Evolutionary conservation across 148 eudicot species (phyloP), one percentile per base, ranked within the genome.

Genomic region (Dianthus caryophyllus): DNA sequence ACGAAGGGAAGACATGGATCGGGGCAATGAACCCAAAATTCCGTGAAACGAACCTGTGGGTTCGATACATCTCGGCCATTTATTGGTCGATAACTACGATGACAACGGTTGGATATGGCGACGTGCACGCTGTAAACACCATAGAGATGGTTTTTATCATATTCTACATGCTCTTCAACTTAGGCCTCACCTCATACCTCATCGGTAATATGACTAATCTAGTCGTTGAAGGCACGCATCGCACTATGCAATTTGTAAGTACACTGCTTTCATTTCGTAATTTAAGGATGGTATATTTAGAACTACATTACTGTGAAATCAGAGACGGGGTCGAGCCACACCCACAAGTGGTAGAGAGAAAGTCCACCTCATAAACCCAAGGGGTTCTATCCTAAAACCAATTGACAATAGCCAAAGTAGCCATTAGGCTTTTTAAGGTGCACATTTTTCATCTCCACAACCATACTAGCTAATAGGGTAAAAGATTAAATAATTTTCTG

Each of bases 161-260:
- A n/a, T 84, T 85, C 65, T 92, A 85, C 64, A 88, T 91, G 96
- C 90, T 91, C 64, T 85, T 91, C 75, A 91, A 91, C 67, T 80
- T 91, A 2, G 87, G 91, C 58, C 84, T 92, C 46, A 92, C 94
- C 8, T 87, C 98, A n/a, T 92, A 92, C 62, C 77, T 92, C 58
- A 92, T 92, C 30, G 98, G 98, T 2, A 92, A 92, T 77, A 92
- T 92, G 92, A 89, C 96, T 13, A 89, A 89, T 46, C 74, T 89
- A 59, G 96, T 89, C 13, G 93, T 89, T 20, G 88, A 89, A 81
- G 90, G 96, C 67, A 89, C 92, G 64, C 85, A 89, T 4, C 85
- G 88, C 9, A 89, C 96, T 67, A 89, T 87, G 92, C 90, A 89
- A 72, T 89, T 89, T 17, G 96, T 89, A 80, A 81, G 93, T 59